Base-by-base conservation (phyloP, 1,139 yeast genomes). In the Taphrina betulina region DNA sequence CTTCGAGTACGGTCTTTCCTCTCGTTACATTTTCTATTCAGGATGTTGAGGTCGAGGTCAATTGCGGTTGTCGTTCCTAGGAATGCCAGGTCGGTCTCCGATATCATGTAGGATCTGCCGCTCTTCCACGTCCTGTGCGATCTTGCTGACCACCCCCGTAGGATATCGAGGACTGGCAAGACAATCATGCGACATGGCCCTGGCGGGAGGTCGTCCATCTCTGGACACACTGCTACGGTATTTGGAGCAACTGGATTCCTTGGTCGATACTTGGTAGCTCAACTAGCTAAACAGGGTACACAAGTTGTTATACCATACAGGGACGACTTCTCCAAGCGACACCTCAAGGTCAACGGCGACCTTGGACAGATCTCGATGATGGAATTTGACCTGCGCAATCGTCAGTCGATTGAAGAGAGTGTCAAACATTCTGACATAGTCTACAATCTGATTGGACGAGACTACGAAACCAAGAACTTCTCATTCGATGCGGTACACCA, bases 221-320 rank as follows among this genome's bases (percentile, higher is more conserved):
- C 92, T n/a, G 95, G 95, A 1, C 85, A 82, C 72, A 85, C 92
- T 4, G 95, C 92, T 26, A 86, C 95, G 4, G 92, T 87, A 2
- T 87, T 87, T 66, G 95, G 95, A 10, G 89, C 86, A 33, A 72
- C 81, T 53, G 95, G 95, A 1, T 82, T 83, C 69, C 73, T 87
- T 60, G 95, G 95, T 36, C 79, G 89, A 57, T 79, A 84, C 64
- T 71, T 87, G 61, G 78, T 80, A 14, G 75, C 92, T 41, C 85
- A 83, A 66, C 74, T 87, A 65, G 63, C 63, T 54, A 53, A 36
- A 61, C 90, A 85, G 68, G 95, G 95, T 63, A 87, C 95, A 34
- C 72, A 77, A 60, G 82, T 86, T 8, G 80, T 85, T 57, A 84
- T 80, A 4, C 95, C 95, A 20, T 86, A 68, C 74, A 78, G 95